A percentile compares a stretch with the other conserved stretches of the same genome.
phyloP scores from a whole-genome alignment of 176 grass and related monocot genomes.

The Avena eriantha region DNA sequence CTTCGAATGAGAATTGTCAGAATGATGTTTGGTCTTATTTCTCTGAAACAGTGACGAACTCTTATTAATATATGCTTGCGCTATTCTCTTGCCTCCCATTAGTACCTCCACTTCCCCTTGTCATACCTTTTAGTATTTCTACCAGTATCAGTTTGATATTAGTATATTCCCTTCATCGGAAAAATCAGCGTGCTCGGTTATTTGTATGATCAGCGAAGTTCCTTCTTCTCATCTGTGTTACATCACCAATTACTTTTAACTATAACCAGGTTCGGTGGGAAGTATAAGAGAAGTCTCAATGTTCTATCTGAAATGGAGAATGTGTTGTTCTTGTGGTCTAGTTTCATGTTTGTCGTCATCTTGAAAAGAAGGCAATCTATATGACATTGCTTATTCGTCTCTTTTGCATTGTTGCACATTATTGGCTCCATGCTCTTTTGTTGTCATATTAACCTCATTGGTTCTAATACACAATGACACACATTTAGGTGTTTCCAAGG shows the following conservation, averaged over 20 bases:
- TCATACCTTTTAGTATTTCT: not conserved
- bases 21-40: not conserved
- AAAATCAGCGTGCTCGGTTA: not conserved
- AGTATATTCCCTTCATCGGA: not conserved
- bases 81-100: not conserved
- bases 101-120: not conserved
- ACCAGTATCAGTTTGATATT: not conserved
- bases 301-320: not conserved
- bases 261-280: not conserved
- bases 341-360: constrained; percentile 3
- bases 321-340: not conserved
- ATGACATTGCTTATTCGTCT: constrained; percentile 15
- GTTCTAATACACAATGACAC: not conserved
- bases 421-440: constrained; percentile 12
- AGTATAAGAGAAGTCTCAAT: not conserved
- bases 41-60: not conserved
- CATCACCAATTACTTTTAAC: not conserved
- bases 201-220: not conserved
- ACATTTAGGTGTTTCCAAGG: not conserved
- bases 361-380: not conserved
- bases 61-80: not conserved
- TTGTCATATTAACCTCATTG: not conserved
- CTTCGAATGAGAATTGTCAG: not conserved
- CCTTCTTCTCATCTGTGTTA: not conserved
- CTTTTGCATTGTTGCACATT: constrained; percentile 11